Conservation (phyloP, 805 yeast species). For the Teunomyces stri region DNA sequence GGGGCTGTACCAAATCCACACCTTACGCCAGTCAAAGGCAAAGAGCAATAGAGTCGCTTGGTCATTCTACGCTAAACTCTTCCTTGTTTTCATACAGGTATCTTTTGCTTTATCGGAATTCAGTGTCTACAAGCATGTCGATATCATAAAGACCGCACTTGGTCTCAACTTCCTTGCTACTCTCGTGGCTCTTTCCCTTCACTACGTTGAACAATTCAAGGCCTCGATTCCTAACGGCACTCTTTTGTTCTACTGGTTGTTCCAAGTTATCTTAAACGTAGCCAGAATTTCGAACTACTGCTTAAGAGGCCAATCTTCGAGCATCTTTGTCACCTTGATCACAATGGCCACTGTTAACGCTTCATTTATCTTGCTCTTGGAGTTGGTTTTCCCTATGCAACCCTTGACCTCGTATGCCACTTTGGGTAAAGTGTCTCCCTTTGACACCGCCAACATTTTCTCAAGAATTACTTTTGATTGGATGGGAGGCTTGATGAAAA, state of each 20-base stretch:
- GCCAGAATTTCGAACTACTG: slow-evolving; percentile 42
- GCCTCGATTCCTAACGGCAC: slow-evolving; percentile 63
- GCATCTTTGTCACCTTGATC: slow-evolving; percentile 40
- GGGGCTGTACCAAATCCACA: slow-evolving; percentile 38
- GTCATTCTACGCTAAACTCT: slow-evolving; percentile 43
- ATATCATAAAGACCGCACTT: slow-evolving; percentile 25
- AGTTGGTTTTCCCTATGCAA: slow-evolving; percentile 37
- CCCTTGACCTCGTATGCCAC: slow-evolving; percentile 10
- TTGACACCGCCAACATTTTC: slow-evolving; percentile 55
- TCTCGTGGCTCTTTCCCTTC: slow-evolving; percentile 52
- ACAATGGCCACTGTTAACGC: slow-evolving; percentile 31
- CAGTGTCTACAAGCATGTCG: slow-evolving; percentile 13
- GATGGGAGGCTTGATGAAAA: slow-evolving; percentile 84
- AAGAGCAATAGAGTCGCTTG: slow-evolving; percentile 31
- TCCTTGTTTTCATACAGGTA: slow-evolving; percentile 38
- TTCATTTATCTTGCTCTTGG: slow-evolving; percentile 43
- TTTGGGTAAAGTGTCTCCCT: slow-evolving; percentile 31
- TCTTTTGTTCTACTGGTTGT: slow-evolving; percentile 74
- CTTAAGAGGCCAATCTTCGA: slow-evolving; percentile 35
- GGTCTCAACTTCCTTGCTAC: slow-evolving; percentile 39
- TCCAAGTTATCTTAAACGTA: slow-evolving; percentile 46
- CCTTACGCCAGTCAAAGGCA: slow-evolving; percentile 31
- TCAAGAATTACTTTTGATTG: slow-evolving; percentile 80
- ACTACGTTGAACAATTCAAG: slow-evolving; percentile 72
- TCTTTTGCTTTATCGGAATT: slow-evolving; percentile 29